Conservation (phyloP, 768 basidiomycete species). For the Mycena capillaripes region DNA sequence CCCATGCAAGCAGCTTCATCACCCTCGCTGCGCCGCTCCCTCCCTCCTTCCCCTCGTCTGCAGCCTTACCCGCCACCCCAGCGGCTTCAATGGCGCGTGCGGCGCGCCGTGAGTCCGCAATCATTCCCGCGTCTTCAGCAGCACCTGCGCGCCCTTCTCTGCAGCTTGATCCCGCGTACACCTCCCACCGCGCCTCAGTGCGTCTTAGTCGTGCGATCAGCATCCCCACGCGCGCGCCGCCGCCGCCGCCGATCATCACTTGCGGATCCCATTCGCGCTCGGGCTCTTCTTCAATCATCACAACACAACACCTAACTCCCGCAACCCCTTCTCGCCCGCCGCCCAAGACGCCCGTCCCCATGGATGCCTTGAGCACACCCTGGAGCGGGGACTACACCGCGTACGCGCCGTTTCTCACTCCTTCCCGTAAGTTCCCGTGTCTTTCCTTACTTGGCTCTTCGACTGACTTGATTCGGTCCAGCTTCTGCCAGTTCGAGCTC, state of each 20-base stretch:
- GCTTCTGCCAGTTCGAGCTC: conserved; percentile 16
- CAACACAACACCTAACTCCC: background rate
- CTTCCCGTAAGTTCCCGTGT: background rate
- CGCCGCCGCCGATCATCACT: conserved; percentile 15
- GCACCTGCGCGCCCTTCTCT: background rate
- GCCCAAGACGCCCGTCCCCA: conserved; percentile 24
- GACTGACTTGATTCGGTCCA: background rate
- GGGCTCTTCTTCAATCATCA: background rate
- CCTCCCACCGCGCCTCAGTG: background rate
- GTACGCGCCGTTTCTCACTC: background rate
- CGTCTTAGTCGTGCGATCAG: background rate
- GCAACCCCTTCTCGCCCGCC: background rate
- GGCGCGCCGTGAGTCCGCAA: conserved; percentile 13
- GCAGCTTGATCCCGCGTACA: background rate
- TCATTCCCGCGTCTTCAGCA: background rate
- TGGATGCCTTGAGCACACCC: conserved; percentile 13
- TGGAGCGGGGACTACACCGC: conserved; percentile 21
- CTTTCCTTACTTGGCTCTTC: background rate
- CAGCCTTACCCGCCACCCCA: background rate
- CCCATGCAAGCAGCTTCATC: conserved; percentile 20
- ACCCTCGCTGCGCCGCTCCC: conserved; percentile 14
- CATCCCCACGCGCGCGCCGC: conserved; percentile 17
- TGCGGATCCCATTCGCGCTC: background rate
- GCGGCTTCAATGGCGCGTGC: background rate
- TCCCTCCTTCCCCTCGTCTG: background rate